Evolutionary conservation across 169 alveolate species (phyloP).

Genomic region (Hammondia hammondi): DNA sequence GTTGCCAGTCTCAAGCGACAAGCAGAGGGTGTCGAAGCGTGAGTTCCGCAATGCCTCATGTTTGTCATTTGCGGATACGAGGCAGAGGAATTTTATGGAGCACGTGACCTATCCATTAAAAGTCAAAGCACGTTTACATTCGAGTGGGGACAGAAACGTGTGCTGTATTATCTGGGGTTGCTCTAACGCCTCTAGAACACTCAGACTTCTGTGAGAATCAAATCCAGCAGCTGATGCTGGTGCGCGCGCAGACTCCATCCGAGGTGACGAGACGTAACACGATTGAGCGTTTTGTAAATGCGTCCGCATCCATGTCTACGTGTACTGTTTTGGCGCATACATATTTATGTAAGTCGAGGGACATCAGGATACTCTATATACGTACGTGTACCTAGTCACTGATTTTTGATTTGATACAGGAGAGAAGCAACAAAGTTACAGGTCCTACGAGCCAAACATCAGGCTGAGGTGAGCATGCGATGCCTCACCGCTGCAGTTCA

Average conservation of each 20-base stretch:
- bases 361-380: no score
- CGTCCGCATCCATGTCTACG: no score
- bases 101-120: no score
- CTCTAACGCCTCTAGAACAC: no score
- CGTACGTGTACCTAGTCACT: not conserved
- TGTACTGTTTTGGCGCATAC: no score
- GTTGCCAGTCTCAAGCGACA: constrained; percentile 21
- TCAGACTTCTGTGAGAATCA: no score
- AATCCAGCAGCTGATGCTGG: no score
- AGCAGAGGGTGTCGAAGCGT: constrained; percentile 25
- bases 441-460: constrained; percentile 36
- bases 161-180: not conserved
- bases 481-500: not conserved
- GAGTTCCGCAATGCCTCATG: not conserved
- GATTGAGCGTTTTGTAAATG: no score
- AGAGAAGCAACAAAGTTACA: not conserved
- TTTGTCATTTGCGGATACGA: not conserved
- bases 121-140: no score
- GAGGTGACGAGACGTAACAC: no score
- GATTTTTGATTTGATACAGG: not conserved
- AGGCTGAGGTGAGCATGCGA: constrained; percentile 9
- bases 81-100: not conserved
- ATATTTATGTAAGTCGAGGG: no score
- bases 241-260: no score
- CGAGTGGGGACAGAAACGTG: not conserved